A percentile compares a stretch with the other conserved stretches of the same genome.
Conservation (phyloP, 805 yeast species). For the Jamesozyma jinghongensis region DNA sequence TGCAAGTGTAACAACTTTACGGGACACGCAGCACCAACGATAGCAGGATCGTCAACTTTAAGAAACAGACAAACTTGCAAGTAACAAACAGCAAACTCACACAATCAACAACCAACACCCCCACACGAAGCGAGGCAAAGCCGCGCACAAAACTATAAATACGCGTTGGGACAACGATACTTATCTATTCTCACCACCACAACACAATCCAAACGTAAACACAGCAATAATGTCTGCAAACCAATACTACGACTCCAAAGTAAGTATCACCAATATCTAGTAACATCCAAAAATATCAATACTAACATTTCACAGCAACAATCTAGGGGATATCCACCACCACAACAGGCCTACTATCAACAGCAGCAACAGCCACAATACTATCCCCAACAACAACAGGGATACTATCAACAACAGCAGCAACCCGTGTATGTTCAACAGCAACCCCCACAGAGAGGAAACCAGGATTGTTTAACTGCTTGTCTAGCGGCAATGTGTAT, state of each 20-base stretch:
- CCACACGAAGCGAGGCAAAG: too few relatives aligned
- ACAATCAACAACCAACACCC: too few relatives aligned
- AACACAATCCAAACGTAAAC: not conserved
- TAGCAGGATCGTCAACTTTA: too few relatives aligned
- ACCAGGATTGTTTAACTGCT: slow-evolving; percentile 40
- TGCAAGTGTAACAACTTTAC: too few relatives aligned
- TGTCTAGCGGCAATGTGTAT: slow-evolving; percentile 48
- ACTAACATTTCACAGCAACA: slow-evolving; percentile 1
- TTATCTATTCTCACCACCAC: not conserved
- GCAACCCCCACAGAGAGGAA: slow-evolving; percentile 32
- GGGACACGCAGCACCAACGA: too few relatives aligned
- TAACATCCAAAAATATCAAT: not conserved
- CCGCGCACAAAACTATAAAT: too few relatives aligned
- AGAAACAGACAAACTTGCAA: too few relatives aligned
- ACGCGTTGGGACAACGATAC: too few relatives aligned
- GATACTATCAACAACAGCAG: slow-evolving; percentile 20
- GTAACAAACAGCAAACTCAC: too few relatives aligned
- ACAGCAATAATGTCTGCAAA: slow-evolving; percentile 22
- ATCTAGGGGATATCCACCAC: slow-evolving; percentile 14
- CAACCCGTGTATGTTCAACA: slow-evolving; percentile 45
- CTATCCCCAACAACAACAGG: slow-evolving; percentile 32
- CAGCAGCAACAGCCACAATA: slow-evolving; percentile 33
- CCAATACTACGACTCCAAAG: slow-evolving; percentile 18
- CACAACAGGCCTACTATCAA: slow-evolving; percentile 33
- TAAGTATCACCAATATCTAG: not conserved